Evolutionary conservation across 352 stramenopile genomes (phyloP).

Genomic region (Pythium utonaiense): DNA sequence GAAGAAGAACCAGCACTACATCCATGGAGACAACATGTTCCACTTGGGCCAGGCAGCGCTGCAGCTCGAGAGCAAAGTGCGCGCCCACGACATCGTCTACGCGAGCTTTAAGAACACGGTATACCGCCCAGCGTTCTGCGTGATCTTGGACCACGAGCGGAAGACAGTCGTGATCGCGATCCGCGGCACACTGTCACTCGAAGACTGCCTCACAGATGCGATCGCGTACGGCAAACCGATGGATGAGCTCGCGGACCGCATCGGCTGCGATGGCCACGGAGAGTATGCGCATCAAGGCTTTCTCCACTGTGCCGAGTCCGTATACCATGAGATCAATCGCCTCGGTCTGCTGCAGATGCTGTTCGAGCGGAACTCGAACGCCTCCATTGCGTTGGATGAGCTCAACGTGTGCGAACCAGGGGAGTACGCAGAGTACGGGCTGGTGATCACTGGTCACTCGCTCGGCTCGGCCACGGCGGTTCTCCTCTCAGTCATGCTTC

Average conservation of each 20-base stretch:
- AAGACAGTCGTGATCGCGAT: constrained; percentile 79
- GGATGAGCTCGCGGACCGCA: constrained; percentile 59
- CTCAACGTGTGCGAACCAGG: constrained; percentile 64
- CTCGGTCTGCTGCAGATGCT: constrained; percentile 84
- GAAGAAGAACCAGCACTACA: constrained; percentile 53
- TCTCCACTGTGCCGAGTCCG: constrained; percentile 64
- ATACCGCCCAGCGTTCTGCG: constrained; percentile 76
- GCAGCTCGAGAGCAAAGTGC: constrained; percentile 70
- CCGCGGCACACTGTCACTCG: constrained; percentile 78
- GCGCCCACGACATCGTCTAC: constrained; percentile 73
- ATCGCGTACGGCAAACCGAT: constrained; percentile 83
- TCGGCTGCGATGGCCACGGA: constrained; percentile 59
- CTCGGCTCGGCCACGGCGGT: constrained; percentile 72
- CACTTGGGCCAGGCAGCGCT: constrained; percentile 75
- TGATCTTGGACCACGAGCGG: constrained; percentile 72
- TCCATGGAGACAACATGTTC: constrained; percentile 86
- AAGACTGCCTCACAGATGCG: constrained; percentile 84
- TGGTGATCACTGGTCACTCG: constrained; percentile 81
- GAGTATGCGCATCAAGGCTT: constrained; percentile 85
- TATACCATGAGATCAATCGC: constrained; percentile 72
- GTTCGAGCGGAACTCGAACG: constrained; percentile 54
- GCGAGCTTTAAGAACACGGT: constrained; percentile 78
- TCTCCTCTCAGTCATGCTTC: constrained; percentile 73
- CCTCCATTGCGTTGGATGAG: constrained; percentile 38
- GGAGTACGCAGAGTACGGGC: constrained; percentile 63